A percentile compares a stretch with the other conserved stretches of the same genome.
Conservation (phyloP, 2,329 filamentous ascomycete genomes). For the Beauveria rudraprayagi region DNA sequence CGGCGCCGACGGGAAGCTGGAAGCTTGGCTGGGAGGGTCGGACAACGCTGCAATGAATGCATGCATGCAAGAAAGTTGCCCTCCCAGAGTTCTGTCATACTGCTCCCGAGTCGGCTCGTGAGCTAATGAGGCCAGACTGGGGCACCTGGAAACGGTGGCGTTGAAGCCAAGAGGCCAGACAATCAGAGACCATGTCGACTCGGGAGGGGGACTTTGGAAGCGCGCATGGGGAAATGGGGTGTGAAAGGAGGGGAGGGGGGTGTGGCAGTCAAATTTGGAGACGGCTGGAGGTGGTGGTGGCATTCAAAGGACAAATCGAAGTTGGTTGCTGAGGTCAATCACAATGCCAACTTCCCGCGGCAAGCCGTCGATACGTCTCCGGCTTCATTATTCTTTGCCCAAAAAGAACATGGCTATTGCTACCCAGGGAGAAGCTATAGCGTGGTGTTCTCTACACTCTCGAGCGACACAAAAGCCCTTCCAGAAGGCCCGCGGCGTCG, state of each 20-base stretch:
- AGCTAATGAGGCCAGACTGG: constrained; percentile 11
- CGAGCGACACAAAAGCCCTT: background rate
- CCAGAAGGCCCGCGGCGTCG: background rate
- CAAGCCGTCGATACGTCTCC: background rate
- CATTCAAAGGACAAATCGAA: background rate
- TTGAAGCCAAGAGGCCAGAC: constrained; percentile 11
- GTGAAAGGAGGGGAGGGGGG: background rate
- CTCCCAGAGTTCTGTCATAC: constrained; percentile 1
- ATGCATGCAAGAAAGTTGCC: background rate
- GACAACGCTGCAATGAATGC: constrained; percentile 6
- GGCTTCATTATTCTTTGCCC: background rate
- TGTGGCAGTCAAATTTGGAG: background rate
- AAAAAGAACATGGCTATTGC: background rate
- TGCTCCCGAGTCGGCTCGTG: constrained; percentile 8
- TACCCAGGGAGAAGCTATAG: no score
- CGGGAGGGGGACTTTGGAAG: constrained; percentile 10
- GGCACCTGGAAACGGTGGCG: constrained; percentile 11
- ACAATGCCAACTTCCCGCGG: background rate
- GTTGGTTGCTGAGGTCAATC: background rate
- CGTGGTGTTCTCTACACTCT: background rate
- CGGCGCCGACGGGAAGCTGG: background rate
- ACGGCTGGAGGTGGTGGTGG: background rate
- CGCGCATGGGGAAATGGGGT: background rate
- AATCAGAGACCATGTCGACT: constrained; percentile 6
- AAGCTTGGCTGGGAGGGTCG: constrained; percentile 7